Percentiles rank a stretch among this genome's conserved stretches.
These are phyloP conservation scores for Stephania yunnanensis DNA, from an alignment of 164 flowering plant genomes.

Conservation along the genomic window DNA sequence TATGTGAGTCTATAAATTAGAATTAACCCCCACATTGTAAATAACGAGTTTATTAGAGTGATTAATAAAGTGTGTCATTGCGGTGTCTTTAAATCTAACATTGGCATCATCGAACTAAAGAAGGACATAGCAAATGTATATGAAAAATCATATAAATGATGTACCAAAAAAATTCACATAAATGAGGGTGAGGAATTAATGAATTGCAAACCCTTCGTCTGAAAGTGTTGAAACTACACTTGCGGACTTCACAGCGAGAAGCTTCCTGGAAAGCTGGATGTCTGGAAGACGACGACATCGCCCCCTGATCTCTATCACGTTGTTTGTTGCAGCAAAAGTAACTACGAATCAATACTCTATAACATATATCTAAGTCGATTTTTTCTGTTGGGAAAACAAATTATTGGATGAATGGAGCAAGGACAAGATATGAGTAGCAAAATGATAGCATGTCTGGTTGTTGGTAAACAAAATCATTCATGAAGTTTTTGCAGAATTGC, in stretches of 20 bases:
- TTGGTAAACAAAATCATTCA: background rate
- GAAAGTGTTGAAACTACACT: slow-evolving; percentile 94
- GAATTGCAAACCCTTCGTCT: slow-evolving; percentile 57
- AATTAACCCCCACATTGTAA: too few species aligned
- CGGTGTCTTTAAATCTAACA: too few species aligned
- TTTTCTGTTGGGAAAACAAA: background rate
- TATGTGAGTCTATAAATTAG: too few species aligned
- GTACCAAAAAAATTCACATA: too few species aligned
- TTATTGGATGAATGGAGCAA: too few species aligned
- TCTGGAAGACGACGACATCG: slow-evolving; percentile 41
- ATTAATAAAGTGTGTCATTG: too few species aligned
- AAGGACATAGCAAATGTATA: too few species aligned
- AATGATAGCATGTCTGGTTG: background rate
- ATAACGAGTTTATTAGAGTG: too few species aligned
- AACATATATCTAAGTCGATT: background rate
- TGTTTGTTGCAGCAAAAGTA: background rate
- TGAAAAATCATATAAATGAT: too few species aligned
- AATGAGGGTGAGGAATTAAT: too few species aligned
- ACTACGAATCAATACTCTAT: background rate
- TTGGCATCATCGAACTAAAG: too few species aligned
- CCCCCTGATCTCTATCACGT: too few species aligned
- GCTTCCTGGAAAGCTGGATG: slow-evolving; percentile 94
- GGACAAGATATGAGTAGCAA: background rate
- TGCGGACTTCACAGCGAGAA: slow-evolving; percentile 80
- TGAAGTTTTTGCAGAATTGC: background rate